Conservation (phyloP, 208 protist species). For the Tritrichomonas foetus region DNA sequence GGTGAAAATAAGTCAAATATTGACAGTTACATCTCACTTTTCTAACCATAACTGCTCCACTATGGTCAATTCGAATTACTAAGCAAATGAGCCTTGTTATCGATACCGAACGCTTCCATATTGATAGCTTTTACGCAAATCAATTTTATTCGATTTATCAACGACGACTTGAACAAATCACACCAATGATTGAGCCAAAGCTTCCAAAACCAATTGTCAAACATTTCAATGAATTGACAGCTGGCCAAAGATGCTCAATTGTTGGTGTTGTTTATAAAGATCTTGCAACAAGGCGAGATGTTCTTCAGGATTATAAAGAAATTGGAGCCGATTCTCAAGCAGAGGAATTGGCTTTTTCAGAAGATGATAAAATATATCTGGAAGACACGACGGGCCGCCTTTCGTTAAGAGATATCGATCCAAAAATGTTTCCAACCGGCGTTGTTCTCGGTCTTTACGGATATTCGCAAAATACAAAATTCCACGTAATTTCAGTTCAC, state of each 20-base stretch:
- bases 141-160: background rate
- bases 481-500: background rate
- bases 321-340: background rate
- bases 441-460: background rate
- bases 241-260: background rate
- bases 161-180: background rate
- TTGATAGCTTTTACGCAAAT: background rate
- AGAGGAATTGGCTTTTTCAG: background rate
- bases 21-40: no score
- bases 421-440: background rate
- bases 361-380: background rate
- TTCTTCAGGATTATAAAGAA: conserved; percentile 25
- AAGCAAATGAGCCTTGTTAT: no score
- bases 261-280: conserved; percentile 27
- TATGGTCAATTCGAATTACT: no score
- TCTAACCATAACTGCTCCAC: no score
- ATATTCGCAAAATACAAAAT: background rate
- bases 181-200: background rate
- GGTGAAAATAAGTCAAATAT: no score
- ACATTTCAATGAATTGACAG: background rate
- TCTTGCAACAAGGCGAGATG: background rate
- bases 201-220: background rate
- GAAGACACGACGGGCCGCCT: background rate
- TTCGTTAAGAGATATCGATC: background rate
- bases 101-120: background rate